A percentile compares a stretch with the other conserved stretches of the same genome.
Conservation (phyloP, 169 alveolate species). For the Plasmodium yoelii region DNA sequence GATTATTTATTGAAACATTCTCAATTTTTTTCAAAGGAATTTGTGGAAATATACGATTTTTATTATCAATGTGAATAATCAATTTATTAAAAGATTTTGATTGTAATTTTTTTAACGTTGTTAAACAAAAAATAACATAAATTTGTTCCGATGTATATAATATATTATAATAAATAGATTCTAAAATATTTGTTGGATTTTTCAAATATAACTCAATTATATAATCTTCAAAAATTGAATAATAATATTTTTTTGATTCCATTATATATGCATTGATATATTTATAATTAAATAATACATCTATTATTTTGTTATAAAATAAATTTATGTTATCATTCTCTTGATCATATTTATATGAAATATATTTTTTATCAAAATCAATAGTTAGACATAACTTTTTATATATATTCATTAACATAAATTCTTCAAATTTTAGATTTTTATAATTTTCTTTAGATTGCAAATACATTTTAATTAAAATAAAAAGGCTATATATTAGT, state of each 20-base stretch:
- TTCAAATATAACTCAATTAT: conserved; percentile 36
- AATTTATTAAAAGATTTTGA: neutral
- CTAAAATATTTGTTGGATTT: conserved; percentile 18
- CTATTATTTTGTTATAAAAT: conserved; percentile 37
- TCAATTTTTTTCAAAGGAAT: neutral
- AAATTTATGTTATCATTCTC: conserved; percentile 15
- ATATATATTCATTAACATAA: conserved; percentile 55
- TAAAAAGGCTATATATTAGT: conserved; percentile 49
- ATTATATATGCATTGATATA: conserved; percentile 46
- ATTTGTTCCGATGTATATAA: conserved; percentile 49
- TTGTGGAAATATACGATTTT: neutral
- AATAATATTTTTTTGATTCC: neutral
- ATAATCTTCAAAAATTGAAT: conserved; percentile 21
- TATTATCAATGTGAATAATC: neutral
- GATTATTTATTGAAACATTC: neutral
- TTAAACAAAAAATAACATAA: conserved; percentile 36
- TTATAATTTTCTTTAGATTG: conserved; percentile 48
- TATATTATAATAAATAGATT: conserved; percentile 18
- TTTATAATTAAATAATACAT: conserved; percentile 10
- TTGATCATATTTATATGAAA: conserved; percentile 29
- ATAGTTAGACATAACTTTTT: conserved; percentile 23
- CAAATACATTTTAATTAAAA: conserved; percentile 33
- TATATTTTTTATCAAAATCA: conserved; percentile 52
- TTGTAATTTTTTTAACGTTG: conserved; percentile 27
- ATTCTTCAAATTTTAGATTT: conserved; percentile 59